Conservation (phyloP, 257 asterid genomes). For the Avicennia marina region DNA sequence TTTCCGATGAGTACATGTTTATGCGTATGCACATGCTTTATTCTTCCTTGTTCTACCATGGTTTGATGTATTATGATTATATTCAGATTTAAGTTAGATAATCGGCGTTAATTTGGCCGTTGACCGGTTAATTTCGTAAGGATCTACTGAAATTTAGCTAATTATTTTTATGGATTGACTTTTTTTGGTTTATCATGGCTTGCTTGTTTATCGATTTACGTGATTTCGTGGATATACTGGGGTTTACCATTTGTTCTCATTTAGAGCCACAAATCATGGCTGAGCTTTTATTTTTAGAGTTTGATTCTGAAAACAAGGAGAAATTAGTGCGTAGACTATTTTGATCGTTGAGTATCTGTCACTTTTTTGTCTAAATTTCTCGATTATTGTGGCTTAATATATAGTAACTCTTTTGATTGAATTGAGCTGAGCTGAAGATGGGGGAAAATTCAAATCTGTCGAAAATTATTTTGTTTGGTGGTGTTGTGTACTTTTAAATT, state of each 20-base stretch:
- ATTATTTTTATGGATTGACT: not conserved
- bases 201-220: not conserved
- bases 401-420: not conserved
- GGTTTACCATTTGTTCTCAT: not conserved
- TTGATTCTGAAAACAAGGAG: conserved; percentile 7
- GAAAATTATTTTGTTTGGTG: not conserved
- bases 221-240: not conserved
- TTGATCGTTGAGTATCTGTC: conserved; percentile 22
- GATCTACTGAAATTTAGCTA: conserved; percentile 9
- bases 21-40: conserved; percentile 1
- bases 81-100: not conserved
- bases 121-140: conserved; percentile 26
- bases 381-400: too few species aligned
- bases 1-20: not conserved
- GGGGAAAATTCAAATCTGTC: not conserved
- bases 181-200: not conserved
- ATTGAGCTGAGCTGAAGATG: not conserved
- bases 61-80: conserved; percentile 6
- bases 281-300: not conserved
- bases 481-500: not conserved
- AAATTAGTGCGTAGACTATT: conserved; percentile 19
- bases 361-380: too few species aligned
- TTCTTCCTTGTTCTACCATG: not conserved
- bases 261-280: not conserved
- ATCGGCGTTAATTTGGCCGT: conserved; percentile 21